phyloP scores from a whole-genome alignment of 2,329 filamentous ascomycete genomes.

The Pestalotiopsis sp. region DNA sequence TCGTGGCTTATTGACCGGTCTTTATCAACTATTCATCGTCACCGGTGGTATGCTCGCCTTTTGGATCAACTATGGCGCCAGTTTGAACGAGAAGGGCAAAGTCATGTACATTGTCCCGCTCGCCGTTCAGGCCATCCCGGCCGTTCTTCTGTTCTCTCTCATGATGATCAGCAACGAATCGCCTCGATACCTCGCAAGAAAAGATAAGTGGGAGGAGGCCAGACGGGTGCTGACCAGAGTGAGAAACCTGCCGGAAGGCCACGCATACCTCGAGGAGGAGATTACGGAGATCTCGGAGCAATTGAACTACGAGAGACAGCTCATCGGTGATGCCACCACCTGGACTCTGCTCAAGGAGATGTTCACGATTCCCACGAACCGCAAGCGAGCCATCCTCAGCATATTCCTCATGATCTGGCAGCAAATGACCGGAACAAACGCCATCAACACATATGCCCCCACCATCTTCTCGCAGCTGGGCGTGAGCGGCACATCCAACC shows the following conservation, averaged over 20 bases:
- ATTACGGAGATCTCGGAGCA: constrained; percentile 63
- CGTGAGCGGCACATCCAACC: constrained; percentile 48
- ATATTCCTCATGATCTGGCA: constrained; percentile 68
- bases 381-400: constrained; percentile 66
- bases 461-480: constrained; percentile 37
- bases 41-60: constrained; percentile 46
- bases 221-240: constrained; percentile 56
- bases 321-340: constrained; percentile 54
- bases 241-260: constrained; percentile 53
- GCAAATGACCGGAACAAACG: constrained; percentile 67
- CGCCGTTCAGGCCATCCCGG: constrained; percentile 65
- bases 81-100: constrained; percentile 35
- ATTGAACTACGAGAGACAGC: constrained; percentile 63
- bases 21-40: constrained; percentile 51
- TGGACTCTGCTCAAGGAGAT: constrained; percentile 67
- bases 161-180: constrained; percentile 69
- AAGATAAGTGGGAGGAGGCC: constrained; percentile 67
- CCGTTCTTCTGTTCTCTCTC: constrained; percentile 57
- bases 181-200: constrained; percentile 65
- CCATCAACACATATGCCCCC: constrained; percentile 37
- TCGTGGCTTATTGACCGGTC: constrained; percentile 44
- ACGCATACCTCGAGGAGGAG: constrained; percentile 61
- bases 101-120: constrained; percentile 61
- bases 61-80: constrained; percentile 55
- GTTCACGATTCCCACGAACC: constrained; percentile 62